phyloP scores from a whole-genome alignment of 2,329 filamentous ascomycete species.

The Penicillium sclerotigenum region DNA sequence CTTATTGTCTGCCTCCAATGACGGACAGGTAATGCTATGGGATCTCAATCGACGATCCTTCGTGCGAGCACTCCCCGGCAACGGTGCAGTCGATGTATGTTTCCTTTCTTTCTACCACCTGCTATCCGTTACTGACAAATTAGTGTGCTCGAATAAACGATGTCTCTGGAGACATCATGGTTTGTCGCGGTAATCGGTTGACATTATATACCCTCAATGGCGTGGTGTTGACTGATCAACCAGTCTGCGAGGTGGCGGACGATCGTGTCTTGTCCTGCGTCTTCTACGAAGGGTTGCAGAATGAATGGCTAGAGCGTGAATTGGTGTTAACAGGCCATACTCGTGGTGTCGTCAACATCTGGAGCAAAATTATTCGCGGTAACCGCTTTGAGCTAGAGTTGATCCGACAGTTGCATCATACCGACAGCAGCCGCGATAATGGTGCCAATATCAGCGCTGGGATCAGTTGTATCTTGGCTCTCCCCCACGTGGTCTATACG shows the following conservation, averaged over 20 bases:
- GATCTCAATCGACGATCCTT: slow-evolving; percentile 89
- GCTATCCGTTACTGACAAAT: background rate
- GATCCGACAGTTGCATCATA: slow-evolving; percentile 77
- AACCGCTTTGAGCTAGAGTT: slow-evolving; percentile 74
- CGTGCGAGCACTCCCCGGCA: slow-evolving; percentile 66
- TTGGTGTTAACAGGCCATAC: slow-evolving; percentile 87
- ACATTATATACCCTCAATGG: slow-evolving; percentile 87
- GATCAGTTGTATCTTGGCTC: slow-evolving; percentile 82
- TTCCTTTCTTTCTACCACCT: background rate
- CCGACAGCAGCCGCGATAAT: slow-evolving; percentile 64
- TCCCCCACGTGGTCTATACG: slow-evolving; percentile 81
- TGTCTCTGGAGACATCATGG: slow-evolving; percentile 80
- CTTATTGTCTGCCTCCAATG: slow-evolving; percentile 75
- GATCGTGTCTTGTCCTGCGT: slow-evolving; percentile 79
- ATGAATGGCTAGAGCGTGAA: slow-evolving; percentile 86
- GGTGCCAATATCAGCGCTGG: slow-evolving; percentile 57
- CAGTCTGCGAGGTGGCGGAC: slow-evolving; percentile 67
- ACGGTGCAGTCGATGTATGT: slow-evolving; percentile 48
- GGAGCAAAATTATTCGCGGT: slow-evolving; percentile 55
- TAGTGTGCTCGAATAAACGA: slow-evolving; percentile 87
- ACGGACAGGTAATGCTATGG: slow-evolving; percentile 86
- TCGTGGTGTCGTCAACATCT: slow-evolving; percentile 75
- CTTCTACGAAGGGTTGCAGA: slow-evolving; percentile 86
- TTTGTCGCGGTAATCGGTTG: slow-evolving; percentile 74
- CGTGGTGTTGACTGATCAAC: slow-evolving; percentile 74